Evolutionary conservation across 257 asterid genomes (phyloP).

Genomic region (Rauvolfia tetraphylla): DNA sequence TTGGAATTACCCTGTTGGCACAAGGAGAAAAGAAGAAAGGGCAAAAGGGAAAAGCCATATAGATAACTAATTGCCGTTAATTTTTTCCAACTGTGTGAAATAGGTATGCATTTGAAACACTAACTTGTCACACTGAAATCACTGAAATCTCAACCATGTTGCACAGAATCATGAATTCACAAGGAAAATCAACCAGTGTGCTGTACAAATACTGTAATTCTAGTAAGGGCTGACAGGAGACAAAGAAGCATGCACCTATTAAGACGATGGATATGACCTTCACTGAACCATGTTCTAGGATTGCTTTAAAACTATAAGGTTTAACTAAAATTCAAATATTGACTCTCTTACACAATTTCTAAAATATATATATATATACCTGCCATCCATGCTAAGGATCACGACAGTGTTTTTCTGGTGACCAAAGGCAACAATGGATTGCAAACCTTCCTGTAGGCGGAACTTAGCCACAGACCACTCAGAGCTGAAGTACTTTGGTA

Average conservation of each 20-base stretch:
- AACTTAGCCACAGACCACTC: slow-evolving; percentile 97
- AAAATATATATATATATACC: slow-evolving; percentile 35
- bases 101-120: neutral
- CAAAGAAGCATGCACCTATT: neutral
- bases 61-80: neutral
- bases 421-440: slow-evolving; percentile 79
- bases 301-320: neutral
- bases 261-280: neutral
- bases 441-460: slow-evolving; percentile 80
- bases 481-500: slow-evolving; percentile 92
- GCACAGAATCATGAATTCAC: neutral
- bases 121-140: neutral
- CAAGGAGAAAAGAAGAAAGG: neutral
- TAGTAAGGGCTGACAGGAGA: neutral
- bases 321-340: too few relatives aligned
- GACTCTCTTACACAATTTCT: neutral
- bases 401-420: slow-evolving; percentile 80
- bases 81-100: neutral
- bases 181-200: neutral
- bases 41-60: neutral
- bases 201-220: neutral
- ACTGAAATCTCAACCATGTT: neutral
- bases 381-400: slow-evolving; percentile 93
- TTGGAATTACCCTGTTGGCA: neutral
- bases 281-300: neutral